Evolutionary conservation across 176 grass and related monocot genomes (phyloP).

Genomic region (Musa schizocarpa): DNA sequence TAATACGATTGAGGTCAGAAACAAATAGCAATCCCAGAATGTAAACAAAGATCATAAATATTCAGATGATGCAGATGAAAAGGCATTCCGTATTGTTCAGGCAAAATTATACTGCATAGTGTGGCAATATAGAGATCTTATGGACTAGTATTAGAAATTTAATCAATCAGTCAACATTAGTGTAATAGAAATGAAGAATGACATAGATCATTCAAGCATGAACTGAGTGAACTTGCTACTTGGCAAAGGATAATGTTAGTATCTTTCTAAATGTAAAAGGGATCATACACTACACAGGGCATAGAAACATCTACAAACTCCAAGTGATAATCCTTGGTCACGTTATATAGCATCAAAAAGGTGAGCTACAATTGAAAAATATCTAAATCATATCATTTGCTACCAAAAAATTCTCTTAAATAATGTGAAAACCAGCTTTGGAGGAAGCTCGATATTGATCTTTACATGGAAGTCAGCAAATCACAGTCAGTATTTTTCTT

Average conservation of each 20-base stretch:
- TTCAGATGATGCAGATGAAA: neutral
- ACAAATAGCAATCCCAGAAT: neutral
- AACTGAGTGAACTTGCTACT: neutral
- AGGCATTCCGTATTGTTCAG: too few species aligned
- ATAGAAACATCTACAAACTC: too few species aligned
- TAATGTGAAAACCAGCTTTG: neutral
- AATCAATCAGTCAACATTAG: neutral
- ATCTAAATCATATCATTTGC: neutral
- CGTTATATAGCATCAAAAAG: neutral
- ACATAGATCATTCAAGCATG: neutral
- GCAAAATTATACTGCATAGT: too few species aligned
- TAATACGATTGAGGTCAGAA: constrained; percentile 11
- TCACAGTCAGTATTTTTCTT: neutral
- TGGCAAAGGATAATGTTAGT: neutral
- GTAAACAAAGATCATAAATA: neutral
- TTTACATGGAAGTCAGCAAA: neutral
- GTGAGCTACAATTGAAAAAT: neutral
- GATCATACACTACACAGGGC: too few species aligned
- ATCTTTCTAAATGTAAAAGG: too few species aligned
- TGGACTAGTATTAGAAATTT: neutral
- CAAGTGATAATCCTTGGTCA: neutral
- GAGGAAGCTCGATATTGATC: neutral
- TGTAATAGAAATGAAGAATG: neutral
- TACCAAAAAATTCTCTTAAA: neutral
- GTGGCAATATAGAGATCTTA: too few species aligned